Base-by-base conservation (phyloP, 805 yeast species). In the Hanseniaspora lindneri region DNA sequence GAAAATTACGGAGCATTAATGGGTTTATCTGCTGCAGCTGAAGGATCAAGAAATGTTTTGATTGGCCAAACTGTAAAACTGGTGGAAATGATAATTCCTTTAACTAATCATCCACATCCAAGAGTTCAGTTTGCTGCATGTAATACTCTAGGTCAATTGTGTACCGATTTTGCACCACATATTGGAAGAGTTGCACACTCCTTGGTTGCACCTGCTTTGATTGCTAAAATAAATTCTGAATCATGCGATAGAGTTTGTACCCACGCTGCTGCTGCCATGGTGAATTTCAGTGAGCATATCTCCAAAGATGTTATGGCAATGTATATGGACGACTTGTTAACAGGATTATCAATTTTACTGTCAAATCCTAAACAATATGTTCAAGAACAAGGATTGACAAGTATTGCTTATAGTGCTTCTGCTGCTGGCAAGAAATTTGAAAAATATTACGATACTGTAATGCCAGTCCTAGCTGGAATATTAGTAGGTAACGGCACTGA, bases 191-290 rank as follows among this genome's bases (percentile, higher is more conserved):
- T 83, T 44, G 74, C 86, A 19, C 94, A 88, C 53, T 76, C 75
- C 55, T 70, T 83, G 54, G 78, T 92, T 39, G 70, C 92, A 49
- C 97, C 97, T 6, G 92, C 94, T 2, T 72, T 92, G 54, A 83
- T 92, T 48, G 78, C 94, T 11, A 85, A 76, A 69, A 73, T 92
- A 46, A 78, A 80, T 2, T 71, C 73, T 53, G 74, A 74, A 54
- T 77, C 86, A 42, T 88, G 81, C 50, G 89, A 94, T 44, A 73
- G 97, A 59, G 98, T 92, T 21, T 97, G 89, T 67, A 85, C 96
- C 0, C 98, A 92, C 61, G 97, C 96, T 16, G 96, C 98, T 37
- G 98, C 98, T 46, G 98, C 98, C 0, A 71, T 89, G 58, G 97
- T 92, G 40, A 92, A 92, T 63, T 92, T 92, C 62, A 77, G 89